These are phyloP conservation scores for Trichoderma pleuroti DNA, from an alignment of 2,329 filamentous ascomycete species.

Conservation along the genomic window DNA sequence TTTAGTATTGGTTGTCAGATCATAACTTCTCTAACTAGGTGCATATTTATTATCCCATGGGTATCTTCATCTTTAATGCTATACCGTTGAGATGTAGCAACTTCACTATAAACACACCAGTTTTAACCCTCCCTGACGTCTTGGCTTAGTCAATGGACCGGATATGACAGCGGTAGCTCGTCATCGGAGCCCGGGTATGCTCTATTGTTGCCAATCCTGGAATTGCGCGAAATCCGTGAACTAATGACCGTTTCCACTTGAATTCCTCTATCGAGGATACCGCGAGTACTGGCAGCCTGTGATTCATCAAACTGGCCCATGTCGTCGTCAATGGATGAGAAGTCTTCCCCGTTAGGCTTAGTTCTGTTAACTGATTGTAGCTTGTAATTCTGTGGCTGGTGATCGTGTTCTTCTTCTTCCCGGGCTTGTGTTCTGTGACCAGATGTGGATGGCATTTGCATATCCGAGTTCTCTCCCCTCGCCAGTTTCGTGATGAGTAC, in stretches of 20 bases:
- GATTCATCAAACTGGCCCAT: not conserved
- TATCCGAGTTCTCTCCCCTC: not conserved
- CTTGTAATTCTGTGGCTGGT: not conserved
- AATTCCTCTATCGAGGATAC: not conserved
- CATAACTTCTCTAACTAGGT: not conserved
- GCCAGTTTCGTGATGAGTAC: constrained; percentile 44
- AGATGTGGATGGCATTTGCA: not conserved
- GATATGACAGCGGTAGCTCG: constrained; percentile 2
- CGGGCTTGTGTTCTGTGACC: not conserved
- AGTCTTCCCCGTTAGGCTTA: not conserved
- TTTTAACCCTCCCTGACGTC: not conserved
- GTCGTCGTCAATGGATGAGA: constrained; percentile 7
- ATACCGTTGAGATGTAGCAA: not conserved
- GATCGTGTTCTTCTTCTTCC: not conserved
- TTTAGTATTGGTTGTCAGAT: not conserved
- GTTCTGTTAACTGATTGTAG: not conserved
- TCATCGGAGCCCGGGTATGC: not conserved
- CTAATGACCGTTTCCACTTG: constrained; percentile 7
- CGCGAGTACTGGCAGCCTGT: not conserved
- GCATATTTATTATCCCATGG: not conserved
- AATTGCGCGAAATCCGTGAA: not conserved
- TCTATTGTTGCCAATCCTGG: not conserved
- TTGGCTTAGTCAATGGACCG: constrained; percentile 1
- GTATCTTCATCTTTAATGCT: not conserved
- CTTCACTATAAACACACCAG: not conserved